Conservation (phyloP, 169 alveolate genomes). For the Cryptosporidium ubiquitum region DNA sequence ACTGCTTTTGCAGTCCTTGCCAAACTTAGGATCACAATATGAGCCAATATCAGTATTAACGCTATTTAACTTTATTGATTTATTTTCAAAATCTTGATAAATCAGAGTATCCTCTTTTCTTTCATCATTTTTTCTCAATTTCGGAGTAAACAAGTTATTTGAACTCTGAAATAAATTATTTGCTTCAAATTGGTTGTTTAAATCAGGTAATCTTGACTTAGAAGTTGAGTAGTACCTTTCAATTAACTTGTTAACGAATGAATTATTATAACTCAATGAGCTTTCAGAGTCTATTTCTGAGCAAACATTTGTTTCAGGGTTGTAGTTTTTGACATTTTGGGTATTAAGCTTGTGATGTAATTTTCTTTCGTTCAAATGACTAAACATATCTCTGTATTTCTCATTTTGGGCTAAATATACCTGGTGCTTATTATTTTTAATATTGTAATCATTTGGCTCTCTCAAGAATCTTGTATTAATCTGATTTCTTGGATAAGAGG, state of each 20-base stretch:
- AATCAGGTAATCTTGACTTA: neutral
- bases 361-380: neutral
- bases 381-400: neutral
- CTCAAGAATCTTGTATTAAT: neutral
- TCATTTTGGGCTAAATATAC: neutral
- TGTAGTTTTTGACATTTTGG: neutral
- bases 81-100: neutral
- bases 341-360: neutral
- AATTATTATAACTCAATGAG: conserved; percentile 29
- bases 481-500: neutral
- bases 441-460: neutral
- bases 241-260: conserved; percentile 23
- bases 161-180: neutral
- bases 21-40: neutral
- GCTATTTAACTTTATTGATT: neutral
- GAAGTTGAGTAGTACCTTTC: conserved; percentile 17
- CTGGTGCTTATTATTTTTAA: neutral
- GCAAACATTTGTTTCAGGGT: neutral
- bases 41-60: neutral
- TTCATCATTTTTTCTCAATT: neutral
- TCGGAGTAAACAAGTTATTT: neutral
- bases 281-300: conserved; percentile 42
- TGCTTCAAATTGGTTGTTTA: neutral
- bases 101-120: neutral
- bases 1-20: neutral